A percentile compares a stretch with the other conserved stretches of the same genome.
These are phyloP conservation scores for Saccharomyces hybrid DNA, from an alignment of 1,139 yeast genomes.

Conservation along the genomic window DNA sequence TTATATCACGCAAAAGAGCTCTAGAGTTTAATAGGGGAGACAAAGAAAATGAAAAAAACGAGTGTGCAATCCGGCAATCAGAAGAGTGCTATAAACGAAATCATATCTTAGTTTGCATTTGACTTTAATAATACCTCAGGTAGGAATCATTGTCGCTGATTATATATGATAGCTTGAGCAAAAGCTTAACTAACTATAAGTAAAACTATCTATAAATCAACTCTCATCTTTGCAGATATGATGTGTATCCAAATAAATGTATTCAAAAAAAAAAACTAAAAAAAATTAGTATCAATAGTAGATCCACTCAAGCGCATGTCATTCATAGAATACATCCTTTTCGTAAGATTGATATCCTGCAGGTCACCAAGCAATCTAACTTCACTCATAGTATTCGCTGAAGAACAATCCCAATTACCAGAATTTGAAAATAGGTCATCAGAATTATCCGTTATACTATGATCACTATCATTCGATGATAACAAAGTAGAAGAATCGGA, in stretches of 20 bases:
- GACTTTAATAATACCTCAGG: no score
- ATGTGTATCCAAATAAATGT: background rate
- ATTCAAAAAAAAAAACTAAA: background rate
- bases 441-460: background rate
- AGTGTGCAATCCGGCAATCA: no score
- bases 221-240: no score
- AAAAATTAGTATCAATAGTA: background rate
- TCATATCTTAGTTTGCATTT: no score
- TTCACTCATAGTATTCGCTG: conserved; percentile 2
- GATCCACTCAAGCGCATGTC: background rate
- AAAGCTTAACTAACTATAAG: no score
- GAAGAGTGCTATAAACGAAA: no score
- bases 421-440: background rate
- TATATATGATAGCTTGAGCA: no score
- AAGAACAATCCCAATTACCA: conserved; percentile 2
- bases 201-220: no score
- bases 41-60: no score
- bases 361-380: background rate
- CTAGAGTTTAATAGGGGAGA: no score
- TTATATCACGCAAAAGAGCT: no score
- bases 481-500: conserved; percentile 3
- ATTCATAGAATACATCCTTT: background rate
- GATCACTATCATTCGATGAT: conserved; percentile 1
- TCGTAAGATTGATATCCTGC: background rate
- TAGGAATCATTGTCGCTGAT: no score